phyloP scores from a whole-genome alignment of 1,139 yeast genomes.

The Protomyces arabidopsidicola region DNA sequence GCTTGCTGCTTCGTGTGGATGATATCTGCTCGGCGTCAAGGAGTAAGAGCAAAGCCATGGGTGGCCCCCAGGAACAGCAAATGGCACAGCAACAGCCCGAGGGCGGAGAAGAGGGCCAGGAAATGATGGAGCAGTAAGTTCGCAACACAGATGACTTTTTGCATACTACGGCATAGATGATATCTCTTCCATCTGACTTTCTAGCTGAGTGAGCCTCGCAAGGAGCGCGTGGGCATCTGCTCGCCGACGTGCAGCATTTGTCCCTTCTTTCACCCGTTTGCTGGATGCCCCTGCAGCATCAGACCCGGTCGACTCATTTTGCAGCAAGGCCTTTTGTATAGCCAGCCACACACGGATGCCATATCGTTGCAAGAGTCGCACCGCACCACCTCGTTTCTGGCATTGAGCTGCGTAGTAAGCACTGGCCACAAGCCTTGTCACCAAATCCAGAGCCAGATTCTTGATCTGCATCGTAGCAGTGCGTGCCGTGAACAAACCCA shows the following conservation, averaged over 20 bases:
- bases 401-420: background rate
- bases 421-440: background rate
- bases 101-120: constrained; percentile 16
- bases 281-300: background rate
- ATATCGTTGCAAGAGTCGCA: background rate
- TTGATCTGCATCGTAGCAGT: constrained; percentile 9
- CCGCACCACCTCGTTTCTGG: background rate
- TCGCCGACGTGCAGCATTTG: background rate
- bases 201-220: background rate
- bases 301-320: background rate
- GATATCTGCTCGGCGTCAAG: constrained; percentile 97
- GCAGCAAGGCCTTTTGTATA: background rate
- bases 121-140: constrained; percentile 23
- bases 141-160: background rate
- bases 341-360: background rate
- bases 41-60: constrained; percentile 37
- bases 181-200: background rate
- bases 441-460: background rate
- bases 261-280: background rate
- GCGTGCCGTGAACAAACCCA: constrained; percentile 16
- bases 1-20: constrained; percentile 88
- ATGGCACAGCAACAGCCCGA: constrained; percentile 3
- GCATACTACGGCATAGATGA: background rate
- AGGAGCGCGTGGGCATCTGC: background rate
- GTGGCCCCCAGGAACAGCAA: constrained; percentile 33